Conservation (phyloP, 306 rosid genomes). For the Casuarina equisetifolia region DNA sequence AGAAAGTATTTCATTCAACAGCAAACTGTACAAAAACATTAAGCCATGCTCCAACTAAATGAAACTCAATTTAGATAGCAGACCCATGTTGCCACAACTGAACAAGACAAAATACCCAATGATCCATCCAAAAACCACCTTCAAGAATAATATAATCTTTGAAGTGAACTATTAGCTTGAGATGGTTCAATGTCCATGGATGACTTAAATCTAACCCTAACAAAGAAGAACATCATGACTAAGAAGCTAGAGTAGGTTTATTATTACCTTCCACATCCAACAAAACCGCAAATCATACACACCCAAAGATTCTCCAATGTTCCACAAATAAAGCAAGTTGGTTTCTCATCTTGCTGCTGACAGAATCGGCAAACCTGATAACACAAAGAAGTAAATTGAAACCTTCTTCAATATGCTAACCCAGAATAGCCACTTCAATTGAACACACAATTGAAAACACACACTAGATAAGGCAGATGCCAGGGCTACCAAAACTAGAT, state of each 20-base stretch:
- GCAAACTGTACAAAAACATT: no score
- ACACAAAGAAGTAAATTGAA: constrained; percentile 33
- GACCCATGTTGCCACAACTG: no score
- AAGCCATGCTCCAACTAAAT: no score
- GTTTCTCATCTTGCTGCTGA: constrained; percentile 84
- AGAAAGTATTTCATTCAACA: no score
- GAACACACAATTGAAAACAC: not conserved
- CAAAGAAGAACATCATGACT: constrained; percentile 14
- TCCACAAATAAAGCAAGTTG: constrained; percentile 77
- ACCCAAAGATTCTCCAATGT: constrained; percentile 77
- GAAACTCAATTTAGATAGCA: no score
- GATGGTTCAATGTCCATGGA: no score
- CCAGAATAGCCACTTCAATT: constrained; percentile 6
- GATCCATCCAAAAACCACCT: no score
- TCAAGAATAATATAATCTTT: no score
- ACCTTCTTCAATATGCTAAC: constrained; percentile 25
- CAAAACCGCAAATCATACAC: constrained; percentile 91
- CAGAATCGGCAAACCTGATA: constrained; percentile 83
- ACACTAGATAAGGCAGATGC: constrained; percentile 15
- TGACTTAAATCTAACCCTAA: no score
- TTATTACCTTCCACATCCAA: constrained; percentile 91
- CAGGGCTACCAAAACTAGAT: constrained; percentile 1
- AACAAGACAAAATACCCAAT: no score
- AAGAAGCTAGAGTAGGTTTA: constrained; percentile 22
- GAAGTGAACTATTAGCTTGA: no score